Conservation (phyloP, 176 grass and related monocot species). For the Oryza longistaminata region DNA sequence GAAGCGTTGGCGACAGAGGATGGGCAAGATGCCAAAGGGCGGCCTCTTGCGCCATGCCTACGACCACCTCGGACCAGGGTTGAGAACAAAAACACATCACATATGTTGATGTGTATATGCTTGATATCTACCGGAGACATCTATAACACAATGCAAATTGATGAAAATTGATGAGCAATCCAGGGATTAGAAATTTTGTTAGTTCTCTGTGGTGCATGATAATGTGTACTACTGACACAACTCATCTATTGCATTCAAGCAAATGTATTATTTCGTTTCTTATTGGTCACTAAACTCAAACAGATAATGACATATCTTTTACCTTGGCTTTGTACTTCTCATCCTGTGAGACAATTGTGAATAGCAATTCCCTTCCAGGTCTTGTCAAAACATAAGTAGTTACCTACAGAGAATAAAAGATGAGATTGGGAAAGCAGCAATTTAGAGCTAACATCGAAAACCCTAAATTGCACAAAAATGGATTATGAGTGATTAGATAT, state of each 20-base stretch:
- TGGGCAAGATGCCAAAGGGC: too few species aligned
- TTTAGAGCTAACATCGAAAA: background rate
- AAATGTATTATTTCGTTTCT: background rate
- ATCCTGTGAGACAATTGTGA: slow-evolving; percentile 92
- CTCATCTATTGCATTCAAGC: background rate
- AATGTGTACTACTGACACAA: background rate
- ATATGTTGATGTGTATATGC: background rate
- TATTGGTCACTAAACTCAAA: background rate
- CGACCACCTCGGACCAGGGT: too few species aligned
- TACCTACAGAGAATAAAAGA: slow-evolving; percentile 46
- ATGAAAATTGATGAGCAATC: background rate
- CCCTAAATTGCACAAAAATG: background rate
- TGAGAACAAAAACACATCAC: background rate
- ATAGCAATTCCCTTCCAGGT: slow-evolving; percentile 91
- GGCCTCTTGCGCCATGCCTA: too few species aligned
- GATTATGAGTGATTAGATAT: slow-evolving; percentile 3
- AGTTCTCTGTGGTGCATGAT: background rate
- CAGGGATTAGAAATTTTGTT: background rate
- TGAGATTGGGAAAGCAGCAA: slow-evolving; percentile 3
- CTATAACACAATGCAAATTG: background rate
- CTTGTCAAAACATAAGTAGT: slow-evolving; percentile 90
- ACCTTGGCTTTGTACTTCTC: slow-evolving; percentile 99
- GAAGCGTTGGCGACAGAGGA: too few species aligned
- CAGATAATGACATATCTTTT: slow-evolving; percentile 6
- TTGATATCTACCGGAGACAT: background rate